phyloP scores from a whole-genome alignment of 176 grass and related monocot species.

The Triticum turgidum region DNA sequence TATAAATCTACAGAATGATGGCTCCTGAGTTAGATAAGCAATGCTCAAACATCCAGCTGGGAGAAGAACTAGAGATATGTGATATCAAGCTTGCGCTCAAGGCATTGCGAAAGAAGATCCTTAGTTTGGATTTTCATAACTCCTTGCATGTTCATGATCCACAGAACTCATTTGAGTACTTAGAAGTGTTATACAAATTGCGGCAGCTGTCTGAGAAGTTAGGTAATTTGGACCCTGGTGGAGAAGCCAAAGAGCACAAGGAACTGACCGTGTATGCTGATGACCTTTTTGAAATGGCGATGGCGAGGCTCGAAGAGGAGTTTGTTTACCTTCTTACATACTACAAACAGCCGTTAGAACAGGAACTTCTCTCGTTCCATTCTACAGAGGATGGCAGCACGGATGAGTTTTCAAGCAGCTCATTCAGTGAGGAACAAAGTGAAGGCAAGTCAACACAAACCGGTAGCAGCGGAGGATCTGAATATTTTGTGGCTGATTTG shows the following conservation, averaged over 20 bases:
- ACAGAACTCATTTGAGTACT: constrained; percentile 65
- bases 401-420: constrained; percentile 72
- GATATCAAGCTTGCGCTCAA: constrained; percentile 43
- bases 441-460: constrained; percentile 45
- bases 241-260: constrained; percentile 42
- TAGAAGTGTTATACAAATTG: constrained; percentile 63
- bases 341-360: constrained; percentile 60
- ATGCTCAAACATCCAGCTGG: constrained; percentile 44
- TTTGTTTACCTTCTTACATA: constrained; percentile 71
- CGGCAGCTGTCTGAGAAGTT: constrained; percentile 57
- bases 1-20: constrained; percentile 35
- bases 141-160: constrained; percentile 59
- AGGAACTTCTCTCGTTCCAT: constrained; percentile 56
- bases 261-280: constrained; percentile 52
- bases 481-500: constrained; percentile 63
- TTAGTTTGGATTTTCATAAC: constrained; percentile 49
- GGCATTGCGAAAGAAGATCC: constrained; percentile 54
- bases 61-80: constrained; percentile 42
- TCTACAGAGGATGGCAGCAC: constrained; percentile 65
- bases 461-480: constrained; percentile 34
- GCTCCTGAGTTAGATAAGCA: constrained; percentile 41
- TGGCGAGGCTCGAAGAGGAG: constrained; percentile 86
- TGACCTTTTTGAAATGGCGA: constrained; percentile 69
- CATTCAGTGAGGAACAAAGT: constrained; percentile 74
- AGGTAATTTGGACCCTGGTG: constrained; percentile 22